Base-by-base conservation (phyloP, 306 rosid genomes). In the Glycine tomentella region DNA sequence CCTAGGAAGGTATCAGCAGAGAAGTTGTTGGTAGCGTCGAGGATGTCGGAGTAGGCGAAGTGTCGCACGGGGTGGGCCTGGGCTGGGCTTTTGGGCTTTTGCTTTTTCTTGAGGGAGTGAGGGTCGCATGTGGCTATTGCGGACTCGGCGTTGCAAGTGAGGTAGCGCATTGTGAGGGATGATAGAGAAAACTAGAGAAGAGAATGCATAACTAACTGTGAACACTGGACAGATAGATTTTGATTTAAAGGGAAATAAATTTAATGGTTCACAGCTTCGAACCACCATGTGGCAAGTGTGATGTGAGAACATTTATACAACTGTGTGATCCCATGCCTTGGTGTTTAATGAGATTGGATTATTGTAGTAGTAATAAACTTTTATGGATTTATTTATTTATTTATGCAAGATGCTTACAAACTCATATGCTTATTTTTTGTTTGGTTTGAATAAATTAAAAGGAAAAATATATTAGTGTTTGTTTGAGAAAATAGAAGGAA, bases 71-170 rank as follows among this genome's bases (percentile, higher is more conserved):
- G 7, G 4, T 9, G 51, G 15, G 72, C 40, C 15, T 45, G 85
- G 55, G 81, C 25, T 36, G 76, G 62, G 59, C 42, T 49, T 48
- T 1, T 46, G 44, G 58, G 72, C 50, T 74, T 87, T 6, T 63
- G 74, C 12, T 68, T 86, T 1, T 57, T 74, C 31, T 62, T 86
- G 68, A 84, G 84, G 59, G 74, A 66, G 69, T 69, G 55, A 16
- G 91, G 75, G 67, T 90, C 85, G 83, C 94, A 92, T 64, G 77
- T 85, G 77, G 93, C 86, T 17, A 85, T 84, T 72, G 93, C 92
- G 5, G 89, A 89, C 25, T 87, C 89, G 0, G 86, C 87, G 77
- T 85, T 77, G 80, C 97, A 92, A 8, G 88, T 89, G 61, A 92
- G 77, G 72, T 83, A 89, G 10, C 89, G 89, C 97, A 92, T 91